Conservation (phyloP, 352 stramenopile species). For the Aphanomyces cochlioides region DNA sequence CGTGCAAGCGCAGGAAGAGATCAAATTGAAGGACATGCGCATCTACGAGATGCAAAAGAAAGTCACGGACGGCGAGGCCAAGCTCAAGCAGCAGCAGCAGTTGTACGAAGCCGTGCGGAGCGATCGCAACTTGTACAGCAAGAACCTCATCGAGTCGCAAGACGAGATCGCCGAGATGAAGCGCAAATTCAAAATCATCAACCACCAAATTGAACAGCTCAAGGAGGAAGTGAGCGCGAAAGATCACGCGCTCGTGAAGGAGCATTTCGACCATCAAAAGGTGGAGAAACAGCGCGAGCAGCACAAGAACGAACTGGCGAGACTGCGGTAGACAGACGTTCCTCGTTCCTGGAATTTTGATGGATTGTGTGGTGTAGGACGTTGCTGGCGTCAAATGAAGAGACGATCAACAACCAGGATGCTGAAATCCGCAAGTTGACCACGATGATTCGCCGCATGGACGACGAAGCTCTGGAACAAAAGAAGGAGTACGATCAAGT, state of each 20-base stretch:
- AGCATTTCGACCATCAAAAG: slow-evolving; percentile 94
- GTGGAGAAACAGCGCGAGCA: slow-evolving; percentile 93
- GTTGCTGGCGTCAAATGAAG: slow-evolving; percentile 84
- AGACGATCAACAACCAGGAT: slow-evolving; percentile 93
- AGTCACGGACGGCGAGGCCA: slow-evolving; percentile 86
- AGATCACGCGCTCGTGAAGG: slow-evolving; percentile 93
- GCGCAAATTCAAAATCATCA: slow-evolving; percentile 96
- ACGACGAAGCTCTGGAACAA: slow-evolving; percentile 91
- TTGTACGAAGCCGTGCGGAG: slow-evolving; percentile 92
- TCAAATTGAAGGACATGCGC: slow-evolving; percentile 75
- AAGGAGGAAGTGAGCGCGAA: slow-evolving; percentile 95
- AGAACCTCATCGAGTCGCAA: slow-evolving; percentile 94
- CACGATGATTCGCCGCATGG: slow-evolving; percentile 89
- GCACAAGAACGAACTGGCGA: slow-evolving; percentile 90
- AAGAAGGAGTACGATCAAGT: slow-evolving; percentile 95
- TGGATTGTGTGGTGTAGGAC: slow-evolving; percentile 30
- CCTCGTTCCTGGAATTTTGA: background rate
- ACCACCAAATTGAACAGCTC: slow-evolving; percentile 93
- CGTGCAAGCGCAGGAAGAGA: slow-evolving; percentile 76
- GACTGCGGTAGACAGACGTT: slow-evolving; percentile 50
- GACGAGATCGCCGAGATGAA: slow-evolving; percentile 96
- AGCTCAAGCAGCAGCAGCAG: slow-evolving; percentile 96
- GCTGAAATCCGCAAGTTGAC: slow-evolving; percentile 91
- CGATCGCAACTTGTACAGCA: slow-evolving; percentile 94
- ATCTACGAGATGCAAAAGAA: slow-evolving; percentile 83